Percentiles rank a stretch among this genome's conserved stretches.
phyloP scores from a whole-genome alignment of 768 basidiomycete species.

The Mycena epipterygia region DNA sequence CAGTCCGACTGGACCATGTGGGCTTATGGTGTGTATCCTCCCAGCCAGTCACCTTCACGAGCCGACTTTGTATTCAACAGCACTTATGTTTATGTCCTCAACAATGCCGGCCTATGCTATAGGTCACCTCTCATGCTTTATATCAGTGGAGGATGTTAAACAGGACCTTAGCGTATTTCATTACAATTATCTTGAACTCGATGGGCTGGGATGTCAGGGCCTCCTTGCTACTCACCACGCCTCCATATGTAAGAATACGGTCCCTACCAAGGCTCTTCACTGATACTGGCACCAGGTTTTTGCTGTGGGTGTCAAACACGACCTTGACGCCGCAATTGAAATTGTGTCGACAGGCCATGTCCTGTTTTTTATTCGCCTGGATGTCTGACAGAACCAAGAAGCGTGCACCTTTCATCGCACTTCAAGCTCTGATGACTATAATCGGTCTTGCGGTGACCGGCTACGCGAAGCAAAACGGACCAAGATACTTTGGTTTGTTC shows the following conservation, averaged over 20 bases:
- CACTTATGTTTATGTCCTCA: conserved; percentile 54
- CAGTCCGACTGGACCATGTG: conserved; percentile 52
- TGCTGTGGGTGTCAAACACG: neutral
- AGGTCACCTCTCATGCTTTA: neutral
- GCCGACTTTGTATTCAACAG: conserved; percentile 26
- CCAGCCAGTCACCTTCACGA: neutral
- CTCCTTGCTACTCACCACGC: conserved; percentile 51
- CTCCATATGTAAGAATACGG: conserved; percentile 42
- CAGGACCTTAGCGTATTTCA: conserved; percentile 45
- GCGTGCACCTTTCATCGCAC: conserved; percentile 51
- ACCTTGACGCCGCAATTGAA: neutral
- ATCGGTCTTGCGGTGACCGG: conserved; percentile 50
- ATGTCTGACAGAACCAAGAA: conserved; percentile 51
- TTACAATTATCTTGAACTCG: conserved; percentile 50
- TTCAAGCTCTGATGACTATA: conserved; percentile 50
- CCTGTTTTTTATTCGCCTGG: conserved; percentile 53
- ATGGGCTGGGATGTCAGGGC: conserved; percentile 50
- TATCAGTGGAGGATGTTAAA: neutral
- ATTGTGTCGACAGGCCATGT: conserved; percentile 47
- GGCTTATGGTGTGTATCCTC: conserved; percentile 46
- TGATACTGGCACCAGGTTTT: neutral
- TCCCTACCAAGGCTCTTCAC: neutral
- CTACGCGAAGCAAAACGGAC: conserved; percentile 45
- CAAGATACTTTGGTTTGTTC: conserved; percentile 54
- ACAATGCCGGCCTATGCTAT: conserved; percentile 55